Base-by-base conservation (phyloP, 257 asterid genomes). In the Nicotiana noctiflora region DNA sequence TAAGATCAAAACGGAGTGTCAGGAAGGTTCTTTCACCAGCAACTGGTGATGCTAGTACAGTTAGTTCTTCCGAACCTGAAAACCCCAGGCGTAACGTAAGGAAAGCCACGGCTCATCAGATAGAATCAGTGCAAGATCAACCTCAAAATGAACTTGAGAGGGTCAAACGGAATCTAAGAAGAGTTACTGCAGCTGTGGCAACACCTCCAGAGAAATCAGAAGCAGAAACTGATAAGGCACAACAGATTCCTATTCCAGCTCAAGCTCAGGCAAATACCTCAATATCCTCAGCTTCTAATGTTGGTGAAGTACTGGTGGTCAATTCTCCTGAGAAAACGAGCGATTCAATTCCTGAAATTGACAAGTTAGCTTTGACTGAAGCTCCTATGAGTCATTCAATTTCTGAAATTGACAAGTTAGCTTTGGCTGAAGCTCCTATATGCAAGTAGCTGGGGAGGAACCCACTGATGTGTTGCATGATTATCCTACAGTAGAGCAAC, bases 1-100 rank as follows among this genome's bases (percentile, higher is more conserved):
- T 84, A 84, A 92, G 90, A 86, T 89, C 96, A 25, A 95, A 86
- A 85, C 85, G 97, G 75, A 89, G 92, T 46, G 72, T 86, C 78
- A 86, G 91, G 81, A 95, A 93, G 93, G 91, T 51, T 85, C 27
- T 89, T 55, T 32, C 84, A 57, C 46, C 85, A 25, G 78, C 83
- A 19, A 91, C 83, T 79, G 93, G 90, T 31, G 98, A 89, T 64
- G 86, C 80, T 68, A 87, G 85, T 27, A 78, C 78, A 49, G 60
- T 63, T 70, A 87, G 87, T 83, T 84, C 94, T 77, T 64, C 78
- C 15, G 98, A 90, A 74, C 83, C 32, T 44, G 97, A 90, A 66
- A 92, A 92, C 79, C 88, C 93, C 51, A 92, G 87, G 79, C 92
- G 90, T 62, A 84, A 84, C 83, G 56, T 88, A 25, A 88, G 91